These are phyloP conservation scores for Blastobotrys capitulatus DNA, from an alignment of 1,139 yeast species.

Conservation along the genomic window DNA sequence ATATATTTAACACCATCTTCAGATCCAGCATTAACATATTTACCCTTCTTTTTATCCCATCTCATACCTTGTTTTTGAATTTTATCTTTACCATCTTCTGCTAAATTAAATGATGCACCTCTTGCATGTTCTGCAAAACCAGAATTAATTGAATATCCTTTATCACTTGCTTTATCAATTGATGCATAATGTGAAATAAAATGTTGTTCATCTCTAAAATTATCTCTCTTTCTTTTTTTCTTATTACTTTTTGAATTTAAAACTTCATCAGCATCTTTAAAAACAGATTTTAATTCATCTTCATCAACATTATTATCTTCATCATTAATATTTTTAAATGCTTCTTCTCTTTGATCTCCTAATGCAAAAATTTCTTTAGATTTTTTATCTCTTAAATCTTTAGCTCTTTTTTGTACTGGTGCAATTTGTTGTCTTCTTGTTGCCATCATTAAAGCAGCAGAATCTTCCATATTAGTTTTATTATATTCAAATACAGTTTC, in stretches of 20 bases:
- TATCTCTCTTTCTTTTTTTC: constrained; percentile 22
- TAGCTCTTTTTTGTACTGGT: constrained; percentile 74
- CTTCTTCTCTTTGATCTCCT: constrained; percentile 16
- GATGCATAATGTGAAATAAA: constrained; percentile 92
- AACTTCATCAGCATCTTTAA: constrained; percentile 18
- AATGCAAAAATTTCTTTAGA: constrained; percentile 39
- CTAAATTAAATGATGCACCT: constrained; percentile 78
- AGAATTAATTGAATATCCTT: constrained; percentile 51
- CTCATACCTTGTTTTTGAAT: constrained; percentile 66
- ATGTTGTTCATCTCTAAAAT: constrained; percentile 71
- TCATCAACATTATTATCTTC: constrained; percentile 26
- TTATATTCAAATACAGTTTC: constrained; percentile 92
- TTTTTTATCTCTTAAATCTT: constrained; percentile 54
- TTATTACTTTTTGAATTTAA: not conserved
- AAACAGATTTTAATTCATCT: constrained; percentile 28
- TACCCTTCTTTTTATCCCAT: constrained; percentile 95
- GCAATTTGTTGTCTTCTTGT: constrained; percentile 83
- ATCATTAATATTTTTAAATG: constrained; percentile 1
- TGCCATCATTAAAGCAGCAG: constrained; percentile 79
- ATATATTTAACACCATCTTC: constrained; percentile 65
- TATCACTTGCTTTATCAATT: constrained; percentile 70
- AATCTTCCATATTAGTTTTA: constrained; percentile 41
- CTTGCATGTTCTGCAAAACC: constrained; percentile 77
- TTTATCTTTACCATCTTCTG: constrained; percentile 54
- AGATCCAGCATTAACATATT: constrained; percentile 76